Base-by-base conservation (phyloP, 306 rosid species). In the Lotus japonicus region DNA sequence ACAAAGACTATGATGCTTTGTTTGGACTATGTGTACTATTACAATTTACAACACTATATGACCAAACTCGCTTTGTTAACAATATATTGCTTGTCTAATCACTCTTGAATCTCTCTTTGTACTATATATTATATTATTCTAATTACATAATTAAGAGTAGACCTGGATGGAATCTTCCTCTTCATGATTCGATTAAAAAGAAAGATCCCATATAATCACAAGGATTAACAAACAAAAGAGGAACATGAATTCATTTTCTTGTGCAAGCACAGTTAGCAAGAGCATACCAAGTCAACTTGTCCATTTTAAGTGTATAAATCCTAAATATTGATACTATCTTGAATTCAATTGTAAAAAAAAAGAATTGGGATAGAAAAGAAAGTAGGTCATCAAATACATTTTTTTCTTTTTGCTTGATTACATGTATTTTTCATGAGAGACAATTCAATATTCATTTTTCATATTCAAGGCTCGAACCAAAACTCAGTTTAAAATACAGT, bases 61-160 rank as follows among this genome's bases (percentile, higher is more conserved):
- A 71, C 77, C 66, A 85, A 79, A 84, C 60, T 70, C 53, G 0
- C 11, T 61, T 72, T 51, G 41, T 64, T 71, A 58, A 72, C 45
- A 68, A 76, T 72, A 68, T 58, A 58, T 76, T 51, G 18, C 41
- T 46, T 33, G 45, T 75, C 80, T 84, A 82, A 84, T 77, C 82
- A 64, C 63, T 42, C 71, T 16, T 81, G 61, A 64, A 83, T 83
- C 84, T 66, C 67, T 58, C 73, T 82, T 75, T 66, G 21, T 44
- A 11, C 79, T 3, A 18, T 43, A 43, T 46, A 41, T 36, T 21
- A 21, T 21, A 21, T 21, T 31, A 75, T 76, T 69, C 35, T 75
- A 78, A 76, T 68, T 62, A 66, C 59, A 61, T 64, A 63, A 54
- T 49, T 75, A 56, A 16, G 4, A n/a, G 48, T 80, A 13, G 12